A percentile compares a stretch with the other conserved stretches of the same genome.
Conservation (phyloP, 2,329 filamentous ascomycete genomes). For the Magnaporthiopsis rhizophila region DNA sequence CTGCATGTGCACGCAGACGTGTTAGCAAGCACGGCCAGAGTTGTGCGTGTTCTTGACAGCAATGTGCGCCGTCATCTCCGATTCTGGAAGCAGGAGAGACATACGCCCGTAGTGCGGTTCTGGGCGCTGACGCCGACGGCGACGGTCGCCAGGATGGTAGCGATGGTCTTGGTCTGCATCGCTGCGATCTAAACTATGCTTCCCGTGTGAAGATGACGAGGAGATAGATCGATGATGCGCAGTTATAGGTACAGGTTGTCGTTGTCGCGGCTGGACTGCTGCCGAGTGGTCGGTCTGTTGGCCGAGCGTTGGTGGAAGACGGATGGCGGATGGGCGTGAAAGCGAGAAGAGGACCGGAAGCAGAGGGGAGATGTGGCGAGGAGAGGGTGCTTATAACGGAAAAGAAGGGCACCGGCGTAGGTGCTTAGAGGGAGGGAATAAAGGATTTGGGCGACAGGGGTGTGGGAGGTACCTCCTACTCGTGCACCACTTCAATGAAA, state of each 20-base stretch:
- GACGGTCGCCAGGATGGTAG: slow-evolving; percentile 5
- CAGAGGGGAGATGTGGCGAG: slow-evolving; percentile 1
- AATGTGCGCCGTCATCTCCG: not conserved
- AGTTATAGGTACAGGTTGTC: not conserved
- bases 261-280: not conserved
- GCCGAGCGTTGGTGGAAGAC: not conserved
- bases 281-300: not conserved
- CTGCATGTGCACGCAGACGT: not conserved
- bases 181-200: not conserved
- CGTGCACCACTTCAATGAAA: not conserved
- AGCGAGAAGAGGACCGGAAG: not conserved
- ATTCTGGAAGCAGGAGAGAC: not conserved
- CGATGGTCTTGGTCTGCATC: slow-evolving; percentile 7
- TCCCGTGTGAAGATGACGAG: not conserved
- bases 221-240: not conserved
- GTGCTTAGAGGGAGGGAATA: slow-evolving; percentile 1
- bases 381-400: slow-evolving; percentile 6
- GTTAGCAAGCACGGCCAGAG: slow-evolving; percentile 1
- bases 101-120: slow-evolving; percentile 3
- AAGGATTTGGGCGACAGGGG: not conserved
- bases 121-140: slow-evolving; percentile 6
- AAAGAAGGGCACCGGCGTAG: not conserved
- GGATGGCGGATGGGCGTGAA: not conserved
- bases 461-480: not conserved
- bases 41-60: not conserved